Base-by-base conservation (phyloP, 2,329 filamentous ascomycete species). In the Alternaria infectoria region DNA sequence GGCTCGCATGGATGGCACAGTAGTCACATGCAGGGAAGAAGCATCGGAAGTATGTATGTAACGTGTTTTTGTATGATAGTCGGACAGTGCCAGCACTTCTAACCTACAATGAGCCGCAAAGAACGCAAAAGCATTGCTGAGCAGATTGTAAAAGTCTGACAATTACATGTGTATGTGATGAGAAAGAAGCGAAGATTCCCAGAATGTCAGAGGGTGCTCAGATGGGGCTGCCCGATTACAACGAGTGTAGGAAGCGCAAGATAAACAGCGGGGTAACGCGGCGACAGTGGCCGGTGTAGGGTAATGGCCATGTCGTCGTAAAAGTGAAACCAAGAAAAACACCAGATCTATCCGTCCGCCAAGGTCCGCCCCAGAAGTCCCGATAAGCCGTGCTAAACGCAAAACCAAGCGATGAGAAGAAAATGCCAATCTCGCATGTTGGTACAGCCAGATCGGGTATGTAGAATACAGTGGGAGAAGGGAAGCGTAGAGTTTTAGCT, bases 211-310 rank as follows among this genome's bases (percentile, higher is more conserved):
- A 69, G 60, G 25, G 44, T 59, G 56, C 55, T 61, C 65, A 57
- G 28, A 54, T 54, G 36, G 36, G 40, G 65, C 67, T 54, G 49
- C 68, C 70, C 66, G 59, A 80, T 79, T 79, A 80, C 75, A 80
- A 79, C 75, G 77, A 79, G 74, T 65, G 77, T 79, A 78, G 67
- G 68, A 77, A 78, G 50, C 70, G 69, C 74, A 75, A 76, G 71
- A 68, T 59, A 32, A 56, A 61, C 50, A 58, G 51, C 57, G 58
- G 56, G 62, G 55, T 26, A 65, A 64, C 73, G 68, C 74, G 75
- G 73, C 73, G 74, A 75, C 66, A 66, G 69, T 73, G 69, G 70
- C 74, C 71, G 70, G 62, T 73, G 67, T 62, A 46, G 45, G 57
- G 55, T 66, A 62, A 57, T 59, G 69, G 68, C 73, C 74, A 73